phyloP scores from a whole-genome alignment of 495 filamentous ascomycete species.

The Xylaria flabelliformis region DNA sequence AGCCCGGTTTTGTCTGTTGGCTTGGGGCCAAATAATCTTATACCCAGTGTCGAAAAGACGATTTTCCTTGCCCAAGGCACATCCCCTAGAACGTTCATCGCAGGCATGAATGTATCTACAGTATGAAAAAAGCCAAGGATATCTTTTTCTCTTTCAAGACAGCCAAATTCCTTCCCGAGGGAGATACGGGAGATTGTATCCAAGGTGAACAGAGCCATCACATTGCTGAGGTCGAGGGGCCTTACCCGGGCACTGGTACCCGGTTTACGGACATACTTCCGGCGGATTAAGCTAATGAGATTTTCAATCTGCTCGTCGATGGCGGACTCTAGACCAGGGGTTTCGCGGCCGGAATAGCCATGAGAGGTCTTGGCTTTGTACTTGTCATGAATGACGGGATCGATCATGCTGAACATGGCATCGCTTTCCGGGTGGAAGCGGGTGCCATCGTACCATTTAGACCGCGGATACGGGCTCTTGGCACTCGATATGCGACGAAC shows the following conservation, averaged over 20 bases:
- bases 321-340: constrained; percentile 46
- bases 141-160: constrained; percentile 64
- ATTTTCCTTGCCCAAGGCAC: constrained; percentile 62
- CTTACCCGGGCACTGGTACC: constrained; percentile 19
- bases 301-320: constrained; percentile 49
- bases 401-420: constrained; percentile 47
- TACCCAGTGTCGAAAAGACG: constrained; percentile 56
- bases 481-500: constrained; percentile 47
- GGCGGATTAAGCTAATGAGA: constrained; percentile 46
- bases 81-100: constrained; percentile 56
- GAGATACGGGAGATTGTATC: constrained; percentile 71
- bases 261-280: constrained; percentile 36
- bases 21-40: constrained; percentile 62
- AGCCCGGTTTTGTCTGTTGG: constrained; percentile 58
- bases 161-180: constrained; percentile 68
- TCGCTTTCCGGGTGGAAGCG: constrained; percentile 50
- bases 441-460: constrained; percentile 49
- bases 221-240: constrained; percentile 48
- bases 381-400: constrained; percentile 38
- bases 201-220: constrained; percentile 59
- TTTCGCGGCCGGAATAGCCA: constrained; percentile 58
- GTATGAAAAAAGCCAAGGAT: constrained; percentile 60
- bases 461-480: constrained; percentile 47
- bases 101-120: constrained; percentile 57
- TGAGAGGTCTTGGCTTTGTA: constrained; percentile 41